phyloP scores from a whole-genome alignment of 768 basidiomycete species.

The Dioszegia hungarica region DNA sequence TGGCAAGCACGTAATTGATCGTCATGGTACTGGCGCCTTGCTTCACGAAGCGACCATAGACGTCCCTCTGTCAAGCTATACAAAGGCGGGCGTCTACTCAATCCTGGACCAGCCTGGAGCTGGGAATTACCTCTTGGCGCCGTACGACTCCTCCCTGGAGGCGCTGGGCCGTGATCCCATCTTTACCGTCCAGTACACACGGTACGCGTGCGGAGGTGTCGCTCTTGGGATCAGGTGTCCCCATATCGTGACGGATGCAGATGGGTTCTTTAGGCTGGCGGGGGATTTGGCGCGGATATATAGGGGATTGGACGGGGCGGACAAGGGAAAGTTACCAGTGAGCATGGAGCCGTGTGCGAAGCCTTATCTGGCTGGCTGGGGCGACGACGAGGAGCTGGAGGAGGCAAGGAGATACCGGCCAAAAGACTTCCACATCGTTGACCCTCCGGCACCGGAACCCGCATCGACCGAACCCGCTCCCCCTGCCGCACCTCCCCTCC shows the following conservation, averaged over 20 bases:
- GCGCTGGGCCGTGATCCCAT: conserved; percentile 10
- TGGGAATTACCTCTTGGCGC: conserved; percentile 21
- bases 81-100: neutral
- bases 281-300: conserved; percentile 27
- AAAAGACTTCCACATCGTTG: neutral
- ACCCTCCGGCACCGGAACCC: neutral
- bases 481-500: neutral
- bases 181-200: conserved; percentile 22
- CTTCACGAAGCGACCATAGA: neutral
- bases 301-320: neutral
- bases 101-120: conserved; percentile 10
- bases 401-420: neutral
- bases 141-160: conserved; percentile 9
- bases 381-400: neutral
- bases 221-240: conserved; percentile 22
- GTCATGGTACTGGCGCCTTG: neutral
- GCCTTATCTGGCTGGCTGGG: neutral
- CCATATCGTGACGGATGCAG: conserved; percentile 26
- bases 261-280: conserved; percentile 25
- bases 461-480: neutral
- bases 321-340: neutral
- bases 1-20: neutral
- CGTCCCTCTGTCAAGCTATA: neutral
- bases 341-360: neutral
- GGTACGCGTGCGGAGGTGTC: conserved; percentile 23